Conservation (phyloP, 495 filamentous ascomycete species). For the Lasiosphaeriaceae sp. region DNA sequence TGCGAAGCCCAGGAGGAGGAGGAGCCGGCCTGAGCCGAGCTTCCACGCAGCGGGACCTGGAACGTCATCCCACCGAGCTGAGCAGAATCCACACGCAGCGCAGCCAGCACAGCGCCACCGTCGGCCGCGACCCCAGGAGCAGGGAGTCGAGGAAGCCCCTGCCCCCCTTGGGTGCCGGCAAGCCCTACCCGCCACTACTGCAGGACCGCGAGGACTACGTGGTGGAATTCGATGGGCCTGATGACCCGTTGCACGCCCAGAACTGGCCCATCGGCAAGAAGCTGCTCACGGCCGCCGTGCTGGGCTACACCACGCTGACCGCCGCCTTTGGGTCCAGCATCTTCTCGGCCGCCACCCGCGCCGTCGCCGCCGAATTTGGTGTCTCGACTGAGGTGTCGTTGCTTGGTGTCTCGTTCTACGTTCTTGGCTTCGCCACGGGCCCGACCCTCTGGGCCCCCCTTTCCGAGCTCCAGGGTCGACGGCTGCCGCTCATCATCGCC, state of each 20-base stretch:
- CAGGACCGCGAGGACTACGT: conserved; percentile 78
- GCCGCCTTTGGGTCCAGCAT: conserved; percentile 69
- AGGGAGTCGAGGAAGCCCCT: conserved; percentile 52
- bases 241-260: conserved; percentile 77
- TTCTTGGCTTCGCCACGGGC: conserved; percentile 67
- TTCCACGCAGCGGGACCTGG: conserved; percentile 64
- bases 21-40: conserved; percentile 49
- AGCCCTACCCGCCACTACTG: conserved; percentile 69
- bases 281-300: conserved; percentile 60
- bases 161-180: conserved; percentile 65
- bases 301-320: conserved; percentile 74
- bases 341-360: conserved; percentile 59
- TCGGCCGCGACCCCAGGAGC: conserved; percentile 54
- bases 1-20: conserved; percentile 13
- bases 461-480: conserved; percentile 74
- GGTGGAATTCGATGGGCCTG: conserved; percentile 76
- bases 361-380: conserved; percentile 48
- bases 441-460: conserved; percentile 65
- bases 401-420: conserved; percentile 66
- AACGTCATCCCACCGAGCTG: conserved; percentile 68
- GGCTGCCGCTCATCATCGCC: conserved; percentile 63
- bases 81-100: conserved; percentile 71
- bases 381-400: conserved; percentile 58
- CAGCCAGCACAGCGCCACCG: conserved; percentile 72
- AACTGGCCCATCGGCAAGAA: conserved; percentile 81